phyloP scores from a whole-genome alignment of 495 filamentous ascomycete species.

The Penicillium salamii region DNA sequence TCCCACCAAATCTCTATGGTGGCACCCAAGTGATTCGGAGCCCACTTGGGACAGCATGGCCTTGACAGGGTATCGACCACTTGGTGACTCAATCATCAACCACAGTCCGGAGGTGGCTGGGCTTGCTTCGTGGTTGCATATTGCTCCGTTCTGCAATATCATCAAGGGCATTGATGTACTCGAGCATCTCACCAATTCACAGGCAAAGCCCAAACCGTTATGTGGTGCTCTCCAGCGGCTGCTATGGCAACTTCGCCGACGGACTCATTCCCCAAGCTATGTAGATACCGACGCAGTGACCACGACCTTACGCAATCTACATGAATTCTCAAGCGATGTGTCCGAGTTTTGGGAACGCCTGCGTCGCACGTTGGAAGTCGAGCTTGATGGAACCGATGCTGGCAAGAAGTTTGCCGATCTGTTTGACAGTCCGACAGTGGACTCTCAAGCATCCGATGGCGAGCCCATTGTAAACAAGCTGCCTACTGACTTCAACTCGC shows the following conservation, averaged over 20 bases:
- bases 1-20: constrained; percentile 62
- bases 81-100: constrained; percentile 46
- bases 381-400: constrained; percentile 45
- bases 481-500: constrained; percentile 40
- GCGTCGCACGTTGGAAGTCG: constrained; percentile 50
- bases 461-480: constrained; percentile 27
- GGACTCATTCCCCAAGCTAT: constrained; percentile 34
- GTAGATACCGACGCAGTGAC: constrained; percentile 46
- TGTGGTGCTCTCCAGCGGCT: constrained; percentile 48
- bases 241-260: constrained; percentile 40
- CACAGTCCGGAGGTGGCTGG: constrained; percentile 52
- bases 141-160: constrained; percentile 56
- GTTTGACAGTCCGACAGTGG: constrained; percentile 40
- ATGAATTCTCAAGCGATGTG: constrained; percentile 45
- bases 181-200: constrained; percentile 47
- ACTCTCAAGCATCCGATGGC: not conserved
- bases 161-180: constrained; percentile 50
- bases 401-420: constrained; percentile 38
- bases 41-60: constrained; percentile 71
- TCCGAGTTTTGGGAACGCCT: constrained; percentile 55
- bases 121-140: constrained; percentile 56
- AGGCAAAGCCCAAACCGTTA: constrained; percentile 49
- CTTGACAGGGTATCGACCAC: constrained; percentile 57
- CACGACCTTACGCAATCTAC: constrained; percentile 39
- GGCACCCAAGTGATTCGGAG: constrained; percentile 59